Base-by-base conservation (phyloP, 257 asterid species). In the Solanum corneliomulleri region DNA sequence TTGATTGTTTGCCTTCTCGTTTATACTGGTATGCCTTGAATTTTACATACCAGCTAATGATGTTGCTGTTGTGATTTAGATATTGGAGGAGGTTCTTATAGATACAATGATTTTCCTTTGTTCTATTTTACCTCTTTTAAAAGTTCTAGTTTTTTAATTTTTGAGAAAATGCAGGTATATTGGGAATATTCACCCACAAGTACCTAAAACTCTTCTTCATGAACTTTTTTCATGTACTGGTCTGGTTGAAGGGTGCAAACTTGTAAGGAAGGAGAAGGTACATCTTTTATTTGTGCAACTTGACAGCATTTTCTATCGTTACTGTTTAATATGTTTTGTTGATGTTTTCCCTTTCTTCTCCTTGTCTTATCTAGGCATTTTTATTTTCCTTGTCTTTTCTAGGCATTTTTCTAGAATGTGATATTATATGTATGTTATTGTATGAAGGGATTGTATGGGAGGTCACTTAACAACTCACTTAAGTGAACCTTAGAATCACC, bases 181-280 rank as follows among this genome's bases (percentile, higher is more conserved):
- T 60, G 98, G 99, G 47, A 96, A 96, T 84, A 91, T 96, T 86
- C 99, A 96, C 86, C 90, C 91, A 23, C 99, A 96, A 87, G 98
- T n/a, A n/a, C n/a, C n/a, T n/a, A n/a, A 95, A 91, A 96, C 94
- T 70, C 98, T 96, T 86, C 90, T 96, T 87, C 99, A 96, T 87
- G 98, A 96, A 91, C 98, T 96, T 87, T 96, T 96, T 86, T 91
- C 96, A 31, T 94, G 95, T 87, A 92, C 96, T 76, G 98, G 99
- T 86, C 97, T 94, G 41, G 91, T 96, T 88, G 99, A 96, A 92
- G 87, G 94, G 66, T 96, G 99, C 91, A 96, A 96, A 91, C 98
- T 95, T 85, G 91, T 96, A n/a, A 93, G 99, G 89, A 96, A 96
- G 90, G 99, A 96, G 69, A 96, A 95, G 96, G 98, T 96, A 86